Base-by-base conservation (phyloP, 768 basidiomycete species). In the Mycena capillaripes region DNA sequence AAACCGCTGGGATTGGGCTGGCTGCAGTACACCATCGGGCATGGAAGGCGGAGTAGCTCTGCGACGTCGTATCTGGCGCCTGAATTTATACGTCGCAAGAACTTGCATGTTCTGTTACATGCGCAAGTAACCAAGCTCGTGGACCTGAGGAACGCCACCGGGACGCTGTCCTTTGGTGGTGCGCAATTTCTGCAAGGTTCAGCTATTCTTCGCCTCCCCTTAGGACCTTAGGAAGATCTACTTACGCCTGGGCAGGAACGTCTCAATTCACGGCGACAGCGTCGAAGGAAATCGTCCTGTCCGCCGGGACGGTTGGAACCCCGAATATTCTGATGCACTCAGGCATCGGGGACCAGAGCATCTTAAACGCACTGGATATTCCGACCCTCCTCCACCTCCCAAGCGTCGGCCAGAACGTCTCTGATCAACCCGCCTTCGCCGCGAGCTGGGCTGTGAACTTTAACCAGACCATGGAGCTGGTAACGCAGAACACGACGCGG, bases 21-120 rank as follows among this genome's bases (percentile, higher is more conserved):
- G 79, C 50, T 74, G 8, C 79, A 79, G 40, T 60, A 66, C 1
- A 76, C 78, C 16, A 76, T 81, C 42, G 72, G 67, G 3, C 64
- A 70, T 23, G 78, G 80, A 30, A 70, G 32, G 17, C 77, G 81
- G 12, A 65, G 63, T 25, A 53, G 30, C 19, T 55, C 46, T 32
- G 81, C 81, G 16, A 78, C 78, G 25, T 75, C 81, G 21, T 80
- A 82, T 62, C 74, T 82, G 29, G 69, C 70, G 4, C 70, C 77
- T 25, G 73, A 79, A 23, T 52, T 76, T 53, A 66, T 77, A 34
- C 32, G 52, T 14, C 75, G 81, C n/a, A 57, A 72, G 3, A 83
- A 82, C 69, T 73, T 83, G 27, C 72, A 81, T 61, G 73, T 83
- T 30, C 57, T 81, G 14, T 27, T 80, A 17, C 69, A 79, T 46